Conservation (phyloP, 116 monocot genomes). For the Trichopus zeylanicus region DNA sequence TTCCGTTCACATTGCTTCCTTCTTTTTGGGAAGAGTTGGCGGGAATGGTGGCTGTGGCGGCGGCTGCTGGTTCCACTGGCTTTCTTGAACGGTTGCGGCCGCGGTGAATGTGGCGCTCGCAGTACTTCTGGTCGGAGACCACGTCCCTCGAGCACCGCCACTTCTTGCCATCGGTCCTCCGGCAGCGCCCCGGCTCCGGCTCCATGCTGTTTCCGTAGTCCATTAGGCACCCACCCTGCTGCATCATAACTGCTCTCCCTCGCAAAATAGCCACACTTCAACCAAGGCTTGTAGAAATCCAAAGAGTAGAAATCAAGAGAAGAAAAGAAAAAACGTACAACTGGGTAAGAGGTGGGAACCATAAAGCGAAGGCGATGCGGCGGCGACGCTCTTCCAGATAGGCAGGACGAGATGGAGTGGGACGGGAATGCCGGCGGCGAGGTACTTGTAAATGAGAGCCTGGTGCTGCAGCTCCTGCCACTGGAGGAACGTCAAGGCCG, state of each 20-base stretch:
- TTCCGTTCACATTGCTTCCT: not conserved
- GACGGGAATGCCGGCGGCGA: slow-evolving; percentile 65
- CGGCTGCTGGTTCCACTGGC: slow-evolving; percentile 58
- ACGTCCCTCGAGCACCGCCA: slow-evolving; percentile 84
- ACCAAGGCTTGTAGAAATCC: not conserved
- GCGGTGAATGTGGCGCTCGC: slow-evolving; percentile 83
- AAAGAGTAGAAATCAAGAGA: not conserved
- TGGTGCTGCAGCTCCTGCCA: slow-evolving; percentile 83
- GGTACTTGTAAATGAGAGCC: slow-evolving; percentile 72
- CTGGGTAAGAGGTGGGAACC: slow-evolving; percentile 35
- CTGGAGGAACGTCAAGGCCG: slow-evolving; percentile 79
- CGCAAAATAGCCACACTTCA: not conserved
- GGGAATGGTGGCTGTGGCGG: slow-evolving; percentile 1
- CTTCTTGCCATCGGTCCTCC: slow-evolving; percentile 92
- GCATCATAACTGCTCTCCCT: slow-evolving; percentile 37
- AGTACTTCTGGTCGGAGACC: slow-evolving; percentile 77
- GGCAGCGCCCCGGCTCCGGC: slow-evolving; percentile 87
- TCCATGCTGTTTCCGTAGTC: slow-evolving; percentile 74
- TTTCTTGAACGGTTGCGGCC: slow-evolving; percentile 92
- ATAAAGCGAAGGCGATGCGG: slow-evolving; percentile 17
- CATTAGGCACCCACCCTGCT: slow-evolving; percentile 42
- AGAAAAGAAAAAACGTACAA: slow-evolving; percentile 18
- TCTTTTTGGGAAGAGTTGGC: not conserved
- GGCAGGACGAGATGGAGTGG: slow-evolving; percentile 81
- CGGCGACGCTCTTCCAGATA: slow-evolving; percentile 88